A percentile compares a stretch with the other conserved stretches of the same genome.
Conservation (phyloP, 306 rosid species). For the Argentina anserina region DNA sequence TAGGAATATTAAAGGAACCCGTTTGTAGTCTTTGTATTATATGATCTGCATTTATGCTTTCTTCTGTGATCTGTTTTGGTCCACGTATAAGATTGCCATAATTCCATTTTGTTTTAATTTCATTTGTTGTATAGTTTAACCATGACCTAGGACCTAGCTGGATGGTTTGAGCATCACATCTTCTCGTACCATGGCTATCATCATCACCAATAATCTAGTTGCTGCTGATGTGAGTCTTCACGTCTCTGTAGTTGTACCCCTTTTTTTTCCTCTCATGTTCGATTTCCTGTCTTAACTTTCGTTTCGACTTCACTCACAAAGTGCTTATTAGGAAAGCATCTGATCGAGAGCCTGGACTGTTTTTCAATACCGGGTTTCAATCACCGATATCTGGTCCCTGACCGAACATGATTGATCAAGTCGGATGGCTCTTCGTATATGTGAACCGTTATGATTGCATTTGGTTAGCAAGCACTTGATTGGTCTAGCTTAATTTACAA, state of each 20-base stretch:
- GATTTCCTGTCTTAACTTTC: background rate
- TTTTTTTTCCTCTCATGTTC: background rate
- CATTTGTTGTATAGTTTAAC: background rate
- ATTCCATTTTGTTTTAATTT: background rate
- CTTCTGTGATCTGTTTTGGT: background rate
- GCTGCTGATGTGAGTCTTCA: background rate
- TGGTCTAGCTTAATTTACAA: background rate
- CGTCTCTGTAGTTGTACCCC: background rate
- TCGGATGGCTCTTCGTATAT: background rate
- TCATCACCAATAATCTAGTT: background rate
- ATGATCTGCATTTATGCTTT: background rate
- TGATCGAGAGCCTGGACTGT: background rate
- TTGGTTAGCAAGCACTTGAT: background rate
- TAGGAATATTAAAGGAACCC: background rate
- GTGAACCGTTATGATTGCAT: background rate
- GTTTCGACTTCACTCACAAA: background rate
- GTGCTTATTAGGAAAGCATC: background rate
- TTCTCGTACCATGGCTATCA: background rate
- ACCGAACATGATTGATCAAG: background rate
- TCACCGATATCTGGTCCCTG: background rate
- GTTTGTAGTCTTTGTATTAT: background rate
- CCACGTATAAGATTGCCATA: background rate
- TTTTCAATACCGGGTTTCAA: background rate
- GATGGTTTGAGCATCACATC: background rate
- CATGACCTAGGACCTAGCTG: background rate